Evolutionary conservation across 1,284 basidiomycete genomes (phyloP).

Genomic region (Xerocomus nothofagi): DNA sequence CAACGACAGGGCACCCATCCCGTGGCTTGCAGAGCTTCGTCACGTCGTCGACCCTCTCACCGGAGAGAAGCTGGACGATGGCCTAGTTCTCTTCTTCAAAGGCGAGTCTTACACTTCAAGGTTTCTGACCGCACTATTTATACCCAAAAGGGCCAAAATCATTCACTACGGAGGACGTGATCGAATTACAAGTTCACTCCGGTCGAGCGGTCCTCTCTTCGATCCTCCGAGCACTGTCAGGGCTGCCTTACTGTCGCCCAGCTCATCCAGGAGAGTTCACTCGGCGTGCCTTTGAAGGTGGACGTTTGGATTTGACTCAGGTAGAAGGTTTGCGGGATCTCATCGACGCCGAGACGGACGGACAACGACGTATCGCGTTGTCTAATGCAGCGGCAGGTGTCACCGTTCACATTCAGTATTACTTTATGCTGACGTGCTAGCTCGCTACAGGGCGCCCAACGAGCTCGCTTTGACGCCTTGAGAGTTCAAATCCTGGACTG

Average conservation of each 20-base stretch:
- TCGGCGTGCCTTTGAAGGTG: constrained; percentile 74
- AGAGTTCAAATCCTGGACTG: constrained; percentile 66
- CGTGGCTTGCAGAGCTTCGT: constrained; percentile 73
- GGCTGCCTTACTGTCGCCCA: constrained; percentile 61
- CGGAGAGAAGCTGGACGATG: constrained; percentile 72
- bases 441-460: constrained; percentile 53
- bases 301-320: constrained; percentile 80
- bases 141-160: constrained; percentile 58
- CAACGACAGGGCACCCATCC: constrained; percentile 43
- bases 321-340: constrained; percentile 84
- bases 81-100: constrained; percentile 78
- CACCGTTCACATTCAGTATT: background rate
- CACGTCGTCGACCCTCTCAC: constrained; percentile 64
- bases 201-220: constrained; percentile 76
- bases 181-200: constrained; percentile 89
- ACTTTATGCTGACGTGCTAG: background rate
- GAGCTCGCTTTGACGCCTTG: constrained; percentile 61
- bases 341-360: constrained; percentile 83
- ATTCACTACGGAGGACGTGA: constrained; percentile 79
- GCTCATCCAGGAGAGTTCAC: constrained; percentile 90
- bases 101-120: constrained; percentile 42
- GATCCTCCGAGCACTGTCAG: constrained; percentile 62
- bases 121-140: background rate
- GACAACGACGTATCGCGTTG: constrained; percentile 74
- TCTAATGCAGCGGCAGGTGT: constrained; percentile 58